A percentile compares a stretch with the other conserved stretches of the same genome.
Evolutionary conservation across 345 rosid species (phyloP).

Genomic region (Eucalyptus leucophloia): DNA sequence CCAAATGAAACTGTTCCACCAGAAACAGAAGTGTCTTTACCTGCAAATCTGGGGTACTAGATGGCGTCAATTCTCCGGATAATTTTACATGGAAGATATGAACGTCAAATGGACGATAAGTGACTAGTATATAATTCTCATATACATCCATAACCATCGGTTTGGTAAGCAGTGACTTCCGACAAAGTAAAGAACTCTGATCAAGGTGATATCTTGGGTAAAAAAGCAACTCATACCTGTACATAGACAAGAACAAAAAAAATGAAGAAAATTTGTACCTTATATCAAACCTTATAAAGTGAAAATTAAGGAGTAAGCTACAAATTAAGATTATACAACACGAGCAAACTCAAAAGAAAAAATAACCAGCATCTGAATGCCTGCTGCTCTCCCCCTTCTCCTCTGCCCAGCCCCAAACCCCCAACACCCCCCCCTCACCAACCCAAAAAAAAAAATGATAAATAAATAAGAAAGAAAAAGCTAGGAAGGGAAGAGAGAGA

Average conservation of each 20-base stretch:
- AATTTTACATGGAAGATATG: constrained; percentile 78
- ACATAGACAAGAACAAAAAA: background rate
- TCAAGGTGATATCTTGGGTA: constrained; percentile 98
- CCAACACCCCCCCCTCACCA: background rate
- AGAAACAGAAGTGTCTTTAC: constrained; percentile 24
- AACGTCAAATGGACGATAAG: constrained; percentile 86
- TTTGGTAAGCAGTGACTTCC: constrained; percentile 74
- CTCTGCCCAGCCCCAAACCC: background rate
- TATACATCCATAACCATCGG: constrained; percentile 99
- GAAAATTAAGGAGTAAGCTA: background rate
- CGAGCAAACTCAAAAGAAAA: background rate
- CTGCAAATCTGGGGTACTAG: constrained; percentile 71
- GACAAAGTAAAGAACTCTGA: constrained; percentile 83
- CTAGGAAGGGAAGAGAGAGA: background rate
- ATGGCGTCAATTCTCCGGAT: constrained; percentile 70
- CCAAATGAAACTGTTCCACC: background rate
- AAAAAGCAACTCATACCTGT: constrained; percentile 89
- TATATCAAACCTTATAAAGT: background rate
- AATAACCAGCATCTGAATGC: background rate
- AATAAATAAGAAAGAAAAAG: background rate
- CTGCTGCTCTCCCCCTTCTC: background rate
- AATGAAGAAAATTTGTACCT: background rate
- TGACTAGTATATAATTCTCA: constrained; percentile 72
- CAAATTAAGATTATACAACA: background rate
- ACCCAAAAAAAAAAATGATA: background rate